Evolutionary conservation across 257 asterid genomes (phyloP).

Genomic region (Thymus quinquecostatus): DNA sequence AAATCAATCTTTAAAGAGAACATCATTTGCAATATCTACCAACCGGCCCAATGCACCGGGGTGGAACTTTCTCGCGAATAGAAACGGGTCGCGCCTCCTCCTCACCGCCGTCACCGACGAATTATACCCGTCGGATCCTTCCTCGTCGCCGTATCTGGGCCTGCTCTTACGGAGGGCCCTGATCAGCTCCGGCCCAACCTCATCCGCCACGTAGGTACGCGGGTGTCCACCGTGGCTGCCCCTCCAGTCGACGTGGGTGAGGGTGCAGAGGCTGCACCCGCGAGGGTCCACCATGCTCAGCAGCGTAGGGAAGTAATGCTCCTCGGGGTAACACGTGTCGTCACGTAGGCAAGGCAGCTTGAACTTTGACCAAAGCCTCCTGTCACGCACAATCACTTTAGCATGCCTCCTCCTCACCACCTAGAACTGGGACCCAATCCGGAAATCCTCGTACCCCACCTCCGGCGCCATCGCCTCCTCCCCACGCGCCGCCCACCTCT

Average conservation of each 20-base stretch:
- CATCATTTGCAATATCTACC: conserved; percentile 48
- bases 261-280: conserved; percentile 66
- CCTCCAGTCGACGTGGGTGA: conserved; percentile 81
- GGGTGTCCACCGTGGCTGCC: conserved; percentile 67
- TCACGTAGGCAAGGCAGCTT: conserved; percentile 53
- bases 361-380: conserved; percentile 68
- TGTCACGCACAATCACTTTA: conserved; percentile 52
- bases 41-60: conserved; percentile 41
- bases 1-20: conserved; percentile 54
- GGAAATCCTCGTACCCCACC: conserved; percentile 55
- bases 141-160: conserved; percentile 69
- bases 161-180: conserved; percentile 27
- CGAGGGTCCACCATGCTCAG: conserved; percentile 69
- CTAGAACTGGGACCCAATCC: conserved; percentile 88
- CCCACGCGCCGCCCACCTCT: conserved; percentile 90
- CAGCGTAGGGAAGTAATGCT: conserved; percentile 80
- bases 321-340: conserved; percentile 83
- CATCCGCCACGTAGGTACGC: conserved; percentile 43
- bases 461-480: conserved; percentile 66
- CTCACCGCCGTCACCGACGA: conserved; percentile 27
- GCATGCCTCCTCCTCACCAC: conserved; percentile 69
- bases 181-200: conserved; percentile 59
- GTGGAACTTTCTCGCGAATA: conserved; percentile 76
- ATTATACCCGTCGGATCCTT: conserved; percentile 40
- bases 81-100: conserved; percentile 53